Conservation (phyloP, 495 filamentous ascomycete species). For the Daldinia decipiens region DNA sequence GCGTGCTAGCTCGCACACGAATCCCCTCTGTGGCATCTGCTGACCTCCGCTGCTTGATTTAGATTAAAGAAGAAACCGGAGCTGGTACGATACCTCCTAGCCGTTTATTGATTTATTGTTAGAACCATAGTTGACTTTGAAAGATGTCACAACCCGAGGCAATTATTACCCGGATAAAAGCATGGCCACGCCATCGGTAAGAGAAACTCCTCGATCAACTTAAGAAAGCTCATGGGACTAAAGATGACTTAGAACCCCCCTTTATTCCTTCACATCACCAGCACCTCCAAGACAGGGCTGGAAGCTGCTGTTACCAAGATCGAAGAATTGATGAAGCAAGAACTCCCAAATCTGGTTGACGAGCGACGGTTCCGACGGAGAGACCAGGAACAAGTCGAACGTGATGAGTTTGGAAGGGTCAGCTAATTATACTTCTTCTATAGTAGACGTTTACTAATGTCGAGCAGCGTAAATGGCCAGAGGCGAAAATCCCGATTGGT, state of each 20-base stretch:
- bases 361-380: slow-evolving; percentile 91
- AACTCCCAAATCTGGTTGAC: slow-evolving; percentile 93
- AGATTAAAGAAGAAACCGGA: slow-evolving; percentile 99
- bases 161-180: slow-evolving; percentile 96
- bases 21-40: slow-evolving; percentile 92
- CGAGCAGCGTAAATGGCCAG: slow-evolving; percentile 94
- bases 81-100: slow-evolving; percentile 85
- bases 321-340: slow-evolving; percentile 94
- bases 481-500: slow-evolving; percentile 89
- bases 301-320: slow-evolving; percentile 87
- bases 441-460: slow-evolving; percentile 47
- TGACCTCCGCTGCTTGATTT: slow-evolving; percentile 94
- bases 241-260: slow-evolving; percentile 80
- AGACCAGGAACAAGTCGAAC: slow-evolving; percentile 89
- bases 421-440: slow-evolving; percentile 40
- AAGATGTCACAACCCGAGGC: slow-evolving; percentile 99
- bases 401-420: slow-evolving; percentile 94
- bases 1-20: slow-evolving; percentile 74
- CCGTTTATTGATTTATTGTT: slow-evolving; percentile 58
- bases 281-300: slow-evolving; percentile 89
- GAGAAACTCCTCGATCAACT: slow-evolving; percentile 45
- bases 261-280: slow-evolving; percentile 93
- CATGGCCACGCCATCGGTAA: slow-evolving; percentile 92
- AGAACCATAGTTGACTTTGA: slow-evolving; percentile 66
- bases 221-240: slow-evolving; percentile 18